These are phyloP conservation scores for Penicillium nucicola DNA, from an alignment of 495 filamentous ascomycete species.

Conservation along the genomic window DNA sequence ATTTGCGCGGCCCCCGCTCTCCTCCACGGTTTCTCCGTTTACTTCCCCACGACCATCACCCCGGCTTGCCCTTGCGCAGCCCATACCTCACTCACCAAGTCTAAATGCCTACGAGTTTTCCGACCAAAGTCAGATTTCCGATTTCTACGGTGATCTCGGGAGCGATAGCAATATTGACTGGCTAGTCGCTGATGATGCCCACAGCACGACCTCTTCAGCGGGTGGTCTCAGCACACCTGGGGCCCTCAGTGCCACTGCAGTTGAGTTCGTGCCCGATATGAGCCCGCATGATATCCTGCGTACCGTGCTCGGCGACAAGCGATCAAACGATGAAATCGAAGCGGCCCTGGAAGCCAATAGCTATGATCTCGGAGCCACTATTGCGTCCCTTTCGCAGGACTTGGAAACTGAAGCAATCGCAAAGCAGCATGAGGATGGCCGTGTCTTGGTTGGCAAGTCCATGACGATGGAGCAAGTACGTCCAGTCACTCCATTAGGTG, in stretches of 20 bases:
- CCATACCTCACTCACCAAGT: slow-evolving; percentile 95
- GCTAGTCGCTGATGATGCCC: slow-evolving; percentile 87
- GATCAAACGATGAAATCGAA: slow-evolving; percentile 92
- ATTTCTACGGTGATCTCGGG: slow-evolving; percentile 87
- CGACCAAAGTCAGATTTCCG: slow-evolving; percentile 68
- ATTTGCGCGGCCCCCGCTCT: slow-evolving; percentile 59
- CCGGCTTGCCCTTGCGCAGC: slow-evolving; percentile 82
- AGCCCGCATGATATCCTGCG: slow-evolving; percentile 97
- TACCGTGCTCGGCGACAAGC: slow-evolving; percentile 85
- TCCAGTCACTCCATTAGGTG: slow-evolving; percentile 68
- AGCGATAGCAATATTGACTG: slow-evolving; percentile 89
- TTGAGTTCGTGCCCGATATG: slow-evolving; percentile 88
- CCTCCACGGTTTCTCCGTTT: slow-evolving; percentile 72
- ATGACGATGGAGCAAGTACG: slow-evolving; percentile 70
- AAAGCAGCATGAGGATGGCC: slow-evolving; percentile 36
- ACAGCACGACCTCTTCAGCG: slow-evolving; percentile 71
- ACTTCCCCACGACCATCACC: slow-evolving; percentile 92
- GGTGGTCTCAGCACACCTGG: slow-evolving; percentile 57
- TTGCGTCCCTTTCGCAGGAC: slow-evolving; percentile 76
- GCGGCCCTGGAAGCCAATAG: slow-evolving; percentile 80
- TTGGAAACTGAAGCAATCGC: slow-evolving; percentile 30
- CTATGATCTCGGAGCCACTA: slow-evolving; percentile 89
- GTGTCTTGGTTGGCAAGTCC: slow-evolving; percentile 84
- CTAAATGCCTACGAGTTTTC: slow-evolving; percentile 92
- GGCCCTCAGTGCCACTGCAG: slow-evolving; percentile 71